Conservation (phyloP, 2,329 filamentous ascomycete species). For the Colletotrichum theobromicola region DNA sequence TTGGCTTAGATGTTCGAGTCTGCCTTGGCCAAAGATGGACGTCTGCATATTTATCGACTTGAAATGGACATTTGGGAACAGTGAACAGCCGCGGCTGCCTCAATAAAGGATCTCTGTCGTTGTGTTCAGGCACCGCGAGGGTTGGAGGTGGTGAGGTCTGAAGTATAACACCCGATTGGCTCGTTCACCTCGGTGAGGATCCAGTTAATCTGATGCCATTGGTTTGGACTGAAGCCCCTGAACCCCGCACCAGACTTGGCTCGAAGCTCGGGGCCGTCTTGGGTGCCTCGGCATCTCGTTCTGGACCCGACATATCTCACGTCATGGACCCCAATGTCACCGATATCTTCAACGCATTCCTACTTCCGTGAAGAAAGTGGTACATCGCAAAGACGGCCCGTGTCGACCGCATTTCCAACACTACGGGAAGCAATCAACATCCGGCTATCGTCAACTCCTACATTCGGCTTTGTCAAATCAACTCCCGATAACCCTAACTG, state of each 20-base stretch:
- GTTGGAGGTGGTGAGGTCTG: neutral
- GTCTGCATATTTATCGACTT: neutral
- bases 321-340: neutral
- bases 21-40: neutral
- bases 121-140: neutral
- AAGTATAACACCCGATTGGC: slow-evolving; percentile 20
- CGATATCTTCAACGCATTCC: neutral
- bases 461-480: neutral
- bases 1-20: neutral
- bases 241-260: neutral
- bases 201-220: neutral
- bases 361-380: neutral
- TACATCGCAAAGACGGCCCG: neutral
- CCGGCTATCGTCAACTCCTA: neutral
- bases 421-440: neutral
- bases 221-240: neutral
- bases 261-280: neutral
- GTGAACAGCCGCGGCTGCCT: neutral
- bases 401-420: neutral
- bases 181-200: neutral
- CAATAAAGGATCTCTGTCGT: neutral
- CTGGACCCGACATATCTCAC: neutral
- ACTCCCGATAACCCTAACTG: neutral
- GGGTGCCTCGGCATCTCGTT: slow-evolving; percentile 13
- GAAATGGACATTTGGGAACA: neutral